Evolutionary conservation across 805 yeast genomes (phyloP).

Genomic region (Nakazawaea molendinolei): DNA sequence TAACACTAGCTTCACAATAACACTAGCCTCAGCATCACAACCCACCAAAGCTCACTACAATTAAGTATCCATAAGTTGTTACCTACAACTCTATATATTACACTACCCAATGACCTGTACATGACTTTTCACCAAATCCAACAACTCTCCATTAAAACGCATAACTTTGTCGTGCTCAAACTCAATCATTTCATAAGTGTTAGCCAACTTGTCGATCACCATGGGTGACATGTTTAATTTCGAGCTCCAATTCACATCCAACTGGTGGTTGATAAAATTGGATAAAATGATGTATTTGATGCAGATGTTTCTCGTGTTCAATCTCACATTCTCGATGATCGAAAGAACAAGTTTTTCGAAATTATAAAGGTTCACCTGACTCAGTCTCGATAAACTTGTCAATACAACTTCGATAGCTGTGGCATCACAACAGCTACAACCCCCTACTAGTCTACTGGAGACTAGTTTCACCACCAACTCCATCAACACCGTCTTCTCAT

Average conservation of each 20-base stretch:
- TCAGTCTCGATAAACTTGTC: background rate
- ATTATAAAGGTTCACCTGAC: background rate
- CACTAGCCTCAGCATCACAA: no score
- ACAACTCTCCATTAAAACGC: conserved; percentile 2
- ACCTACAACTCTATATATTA: background rate
- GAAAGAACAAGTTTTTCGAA: no score
- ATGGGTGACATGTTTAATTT: conserved; percentile 1
- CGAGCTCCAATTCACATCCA: background rate
- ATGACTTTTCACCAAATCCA: background rate
- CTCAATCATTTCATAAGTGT: background rate
- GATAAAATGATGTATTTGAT: conserved; percentile 5
- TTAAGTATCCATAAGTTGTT: background rate
- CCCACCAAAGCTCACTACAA: no score
- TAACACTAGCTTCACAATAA: no score
- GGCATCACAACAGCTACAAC: background rate
- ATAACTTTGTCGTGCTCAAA: background rate
- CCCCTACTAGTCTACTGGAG: background rate
- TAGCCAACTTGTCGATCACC: no score
- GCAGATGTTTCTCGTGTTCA: background rate
- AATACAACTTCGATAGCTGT: background rate
- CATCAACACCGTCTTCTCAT: conserved; percentile 6
- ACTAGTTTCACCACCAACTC: conserved; percentile 2
- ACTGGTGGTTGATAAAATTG: background rate
- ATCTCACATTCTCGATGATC: background rate
- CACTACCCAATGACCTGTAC: background rate